Evolutionary conservation across 257 asterid genomes (phyloP), one percentile per base, ranked within the genome.

Genomic region (Eustoma russellianum): DNA sequence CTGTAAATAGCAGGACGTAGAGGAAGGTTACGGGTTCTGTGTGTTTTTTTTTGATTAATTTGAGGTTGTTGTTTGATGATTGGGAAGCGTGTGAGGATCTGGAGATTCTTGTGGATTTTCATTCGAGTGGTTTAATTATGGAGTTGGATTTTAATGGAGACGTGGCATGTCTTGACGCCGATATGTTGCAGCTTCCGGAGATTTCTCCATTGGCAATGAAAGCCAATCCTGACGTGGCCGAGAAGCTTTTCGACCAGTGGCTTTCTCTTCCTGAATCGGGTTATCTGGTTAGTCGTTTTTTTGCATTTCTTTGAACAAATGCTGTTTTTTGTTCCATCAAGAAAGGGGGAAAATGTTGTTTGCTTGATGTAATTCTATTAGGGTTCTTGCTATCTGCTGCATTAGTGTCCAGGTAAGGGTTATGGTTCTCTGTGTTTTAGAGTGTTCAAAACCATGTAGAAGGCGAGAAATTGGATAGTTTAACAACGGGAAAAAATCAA

Each of bases 191-290:
- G 94, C 79, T 91, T 44, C 80, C 86, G 33, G 98, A 91, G 89
- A 74, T 82, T 73, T 80, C 95, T 52, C 80, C 95, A 59, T 59
- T 74, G 77, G 91, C 93, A 43, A 79, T 84, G 69, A 81, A 84
- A 75, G 81, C 92, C 52, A 84, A 82, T 58, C 88, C 89, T 55
- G 69, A n/a, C 61, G 81, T 91, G 43, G 86, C 85, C 0, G 96
- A 78, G 81, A 87, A 77, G 75, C 95, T 91, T 34, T 91, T 74
- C 30, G 94, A 87, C 79, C 96, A 83, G 79, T 91, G 98, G 98
- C 92, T 91, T 28, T 86, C 95, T 40, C 89, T 91, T 44, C 81
- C 94, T 24, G 98, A 84, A 51, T 82, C 98, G 61, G 64, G 64
- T 48, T 66, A 76, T 33, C 54, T 82, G 96, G 98, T 91, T 83